Conservation (phyloP, 2,329 filamentous ascomycete genomes). For the Hymenoscyphus salicellus region DNA sequence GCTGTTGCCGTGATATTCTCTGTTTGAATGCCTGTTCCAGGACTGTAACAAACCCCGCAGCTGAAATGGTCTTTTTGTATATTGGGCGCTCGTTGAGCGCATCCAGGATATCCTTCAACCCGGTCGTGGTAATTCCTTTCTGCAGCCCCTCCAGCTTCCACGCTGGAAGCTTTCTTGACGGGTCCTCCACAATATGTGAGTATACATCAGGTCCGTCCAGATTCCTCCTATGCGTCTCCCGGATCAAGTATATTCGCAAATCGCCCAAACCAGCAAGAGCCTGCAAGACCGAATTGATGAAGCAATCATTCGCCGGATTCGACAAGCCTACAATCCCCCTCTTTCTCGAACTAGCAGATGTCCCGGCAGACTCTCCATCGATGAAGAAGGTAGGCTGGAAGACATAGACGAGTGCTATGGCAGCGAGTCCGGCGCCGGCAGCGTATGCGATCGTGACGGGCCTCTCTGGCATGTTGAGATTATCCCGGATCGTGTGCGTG, state of each 20-base stretch:
- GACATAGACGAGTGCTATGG: slow-evolving; percentile 92
- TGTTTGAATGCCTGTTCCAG: slow-evolving; percentile 85
- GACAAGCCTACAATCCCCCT: slow-evolving; percentile 83
- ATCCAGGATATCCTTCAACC: slow-evolving; percentile 89
- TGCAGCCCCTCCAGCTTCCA: slow-evolving; percentile 70
- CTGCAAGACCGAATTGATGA: slow-evolving; percentile 95
- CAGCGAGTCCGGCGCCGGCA: slow-evolving; percentile 89
- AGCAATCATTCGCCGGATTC: slow-evolving; percentile 93
- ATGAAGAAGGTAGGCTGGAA: slow-evolving; percentile 97
- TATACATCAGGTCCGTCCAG: slow-evolving; percentile 79
- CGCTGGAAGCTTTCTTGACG: slow-evolving; percentile 48
- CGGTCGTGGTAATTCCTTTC: slow-evolving; percentile 76
- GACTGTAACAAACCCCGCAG: slow-evolving; percentile 76
- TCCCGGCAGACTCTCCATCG: slow-evolving; percentile 68
- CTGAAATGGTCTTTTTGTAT: slow-evolving; percentile 89
- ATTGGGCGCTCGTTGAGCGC: slow-evolving; percentile 89
- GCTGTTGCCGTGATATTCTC: slow-evolving; percentile 88
- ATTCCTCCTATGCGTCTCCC: slow-evolving; percentile 79
- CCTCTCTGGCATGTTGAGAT: slow-evolving; percentile 70
- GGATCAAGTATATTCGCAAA: slow-evolving; percentile 84
- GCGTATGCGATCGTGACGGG: slow-evolving; percentile 85
- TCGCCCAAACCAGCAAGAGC: slow-evolving; percentile 87
- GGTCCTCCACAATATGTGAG: slow-evolving; percentile 53
- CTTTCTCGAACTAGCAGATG: slow-evolving; percentile 57
- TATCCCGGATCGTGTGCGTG: background rate